Evolutionary conservation across 805 yeast genomes (phyloP).

Genomic region (Ogataea paradorogensis): DNA sequence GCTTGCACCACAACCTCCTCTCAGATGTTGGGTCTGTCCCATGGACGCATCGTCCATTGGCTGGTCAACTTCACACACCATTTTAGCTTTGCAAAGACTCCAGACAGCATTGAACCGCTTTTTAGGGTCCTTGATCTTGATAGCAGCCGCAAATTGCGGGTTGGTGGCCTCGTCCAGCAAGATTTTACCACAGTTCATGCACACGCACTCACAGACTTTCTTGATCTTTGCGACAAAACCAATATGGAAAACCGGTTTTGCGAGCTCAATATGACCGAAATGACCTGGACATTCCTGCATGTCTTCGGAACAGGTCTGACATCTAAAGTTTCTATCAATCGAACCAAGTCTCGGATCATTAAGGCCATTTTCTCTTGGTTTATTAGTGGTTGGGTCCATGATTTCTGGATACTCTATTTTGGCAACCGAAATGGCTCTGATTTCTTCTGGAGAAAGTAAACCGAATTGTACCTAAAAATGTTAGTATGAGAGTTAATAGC

Average conservation of each 20-base stretch:
- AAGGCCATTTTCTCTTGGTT: constrained; percentile 94
- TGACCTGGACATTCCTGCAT: constrained; percentile 99
- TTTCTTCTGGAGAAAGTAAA: constrained; percentile 94
- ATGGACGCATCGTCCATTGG: constrained; percentile 52
- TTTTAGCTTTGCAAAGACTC: constrained; percentile 86
- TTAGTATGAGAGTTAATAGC: constrained; percentile 7
- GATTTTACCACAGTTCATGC: constrained; percentile 98
- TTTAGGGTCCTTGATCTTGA: constrained; percentile 88
- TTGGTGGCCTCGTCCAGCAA: constrained; percentile 76
- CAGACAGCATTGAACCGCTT: constrained; percentile 96
- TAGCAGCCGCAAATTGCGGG: constrained; percentile 80
- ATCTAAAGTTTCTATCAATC: constrained; percentile 93
- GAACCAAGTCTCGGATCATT: constrained; percentile 97
- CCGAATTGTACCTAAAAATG: constrained; percentile 81
- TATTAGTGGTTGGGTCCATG: constrained; percentile 96
- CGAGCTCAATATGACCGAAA: constrained; percentile 97
- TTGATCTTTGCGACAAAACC: constrained; percentile 93
- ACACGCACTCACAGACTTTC: constrained; percentile 92
- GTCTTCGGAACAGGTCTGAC: constrained; percentile 99
- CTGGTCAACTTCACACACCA: constrained; percentile 92
- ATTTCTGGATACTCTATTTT: constrained; percentile 98
- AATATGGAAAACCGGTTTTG: constrained; percentile 97
- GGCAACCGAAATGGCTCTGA: constrained; percentile 95
- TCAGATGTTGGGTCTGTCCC: constrained; percentile 38
- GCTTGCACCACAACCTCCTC: constrained; percentile 98